Evolutionary conservation across 805 yeast genomes (phyloP).

Genomic region (Candida sphagnicola): DNA sequence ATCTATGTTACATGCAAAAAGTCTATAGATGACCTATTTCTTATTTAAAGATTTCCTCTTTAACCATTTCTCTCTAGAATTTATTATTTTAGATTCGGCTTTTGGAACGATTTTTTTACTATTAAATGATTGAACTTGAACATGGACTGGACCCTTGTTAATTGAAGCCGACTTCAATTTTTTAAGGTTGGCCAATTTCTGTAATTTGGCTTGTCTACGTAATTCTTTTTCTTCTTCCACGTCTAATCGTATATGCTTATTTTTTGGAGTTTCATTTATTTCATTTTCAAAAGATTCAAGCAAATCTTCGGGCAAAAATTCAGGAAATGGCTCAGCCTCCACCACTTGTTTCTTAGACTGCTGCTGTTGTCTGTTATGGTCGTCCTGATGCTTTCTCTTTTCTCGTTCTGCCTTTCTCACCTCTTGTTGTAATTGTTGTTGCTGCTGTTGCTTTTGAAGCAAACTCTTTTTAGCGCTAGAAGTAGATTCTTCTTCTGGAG

Average conservation of each 20-base stretch:
- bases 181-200: conserved; percentile 26
- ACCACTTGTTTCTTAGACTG: conserved; percentile 19
- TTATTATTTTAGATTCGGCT: conserved; percentile 29
- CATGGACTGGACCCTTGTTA: conserved; percentile 39
- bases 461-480: conserved; percentile 21
- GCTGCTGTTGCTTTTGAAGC: conserved; percentile 22
- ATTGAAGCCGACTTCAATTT: conserved; percentile 18
- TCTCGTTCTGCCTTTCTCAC: conserved; percentile 26
- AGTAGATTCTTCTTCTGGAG: conserved; percentile 43
- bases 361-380: conserved; percentile 33
- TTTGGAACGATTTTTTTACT: conserved; percentile 29
- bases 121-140: conserved; percentile 23
- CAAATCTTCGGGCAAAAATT: conserved; percentile 39
- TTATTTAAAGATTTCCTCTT: conserved; percentile 34
- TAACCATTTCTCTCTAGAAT: conserved; percentile 35
- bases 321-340: conserved; percentile 30
- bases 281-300: conserved; percentile 19
- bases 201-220: conserved; percentile 28
- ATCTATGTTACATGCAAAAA: conserved; percentile 4
- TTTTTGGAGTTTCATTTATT: conserved; percentile 10
- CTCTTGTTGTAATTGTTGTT: conserved; percentile 18
- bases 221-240: conserved; percentile 28
- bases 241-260: conserved; percentile 32
- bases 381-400: conserved; percentile 31
- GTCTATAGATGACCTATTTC: conserved; percentile 15